A percentile compares a stretch with the other conserved stretches of the same genome.
phyloP scores from a whole-genome alignment of 352 stramenopile species.

The Peronosclerospora sorghi region DNA sequence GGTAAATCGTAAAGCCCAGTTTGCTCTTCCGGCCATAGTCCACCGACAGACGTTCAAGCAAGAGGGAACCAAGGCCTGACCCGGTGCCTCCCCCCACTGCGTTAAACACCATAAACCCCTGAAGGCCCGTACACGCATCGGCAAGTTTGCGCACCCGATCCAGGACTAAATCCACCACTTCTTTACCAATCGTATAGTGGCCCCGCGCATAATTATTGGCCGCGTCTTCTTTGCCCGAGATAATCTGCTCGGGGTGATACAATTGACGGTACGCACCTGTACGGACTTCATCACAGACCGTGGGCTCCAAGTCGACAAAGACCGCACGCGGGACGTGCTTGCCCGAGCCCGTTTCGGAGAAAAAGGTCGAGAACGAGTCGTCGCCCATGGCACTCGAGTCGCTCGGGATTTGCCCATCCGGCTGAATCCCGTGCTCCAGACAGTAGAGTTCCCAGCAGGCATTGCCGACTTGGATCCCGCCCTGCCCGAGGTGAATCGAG shows the following conservation, averaged over 20 bases:
- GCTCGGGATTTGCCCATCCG: conserved; percentile 20
- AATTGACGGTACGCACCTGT: conserved; percentile 92
- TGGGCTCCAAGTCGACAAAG: conserved; percentile 81
- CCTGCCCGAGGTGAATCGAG: conserved; percentile 94
- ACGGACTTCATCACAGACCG: conserved; percentile 93
- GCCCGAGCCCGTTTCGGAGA: conserved; percentile 82
- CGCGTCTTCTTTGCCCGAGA: conserved; percentile 95
- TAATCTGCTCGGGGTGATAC: conserved; percentile 98
- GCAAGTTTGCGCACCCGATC: conserved; percentile 95
- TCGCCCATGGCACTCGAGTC: conserved; percentile 36
- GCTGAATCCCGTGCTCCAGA: conserved; percentile 51
- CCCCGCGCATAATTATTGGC: conserved; percentile 89
- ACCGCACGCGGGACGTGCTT: conserved; percentile 56
- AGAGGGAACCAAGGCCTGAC: conserved; percentile 92
- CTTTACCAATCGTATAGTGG: conserved; percentile 90
- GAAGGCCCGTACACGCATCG: conserved; percentile 93
- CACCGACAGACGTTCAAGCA: conserved; percentile 93
- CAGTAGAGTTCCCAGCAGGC: conserved; percentile 85
- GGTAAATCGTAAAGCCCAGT: conserved; percentile 95
- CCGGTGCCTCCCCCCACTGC: conserved; percentile 94
- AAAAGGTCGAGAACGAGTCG: conserved; percentile 75
- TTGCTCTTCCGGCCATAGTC: conserved; percentile 98
- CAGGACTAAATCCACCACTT: conserved; percentile 92
- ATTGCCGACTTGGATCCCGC: conserved; percentile 77
- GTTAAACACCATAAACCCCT: conserved; percentile 97